Evolutionary conservation across 2,329 filamentous ascomycete species (phyloP).

Genomic region (Xylariaceae sp.): DNA sequence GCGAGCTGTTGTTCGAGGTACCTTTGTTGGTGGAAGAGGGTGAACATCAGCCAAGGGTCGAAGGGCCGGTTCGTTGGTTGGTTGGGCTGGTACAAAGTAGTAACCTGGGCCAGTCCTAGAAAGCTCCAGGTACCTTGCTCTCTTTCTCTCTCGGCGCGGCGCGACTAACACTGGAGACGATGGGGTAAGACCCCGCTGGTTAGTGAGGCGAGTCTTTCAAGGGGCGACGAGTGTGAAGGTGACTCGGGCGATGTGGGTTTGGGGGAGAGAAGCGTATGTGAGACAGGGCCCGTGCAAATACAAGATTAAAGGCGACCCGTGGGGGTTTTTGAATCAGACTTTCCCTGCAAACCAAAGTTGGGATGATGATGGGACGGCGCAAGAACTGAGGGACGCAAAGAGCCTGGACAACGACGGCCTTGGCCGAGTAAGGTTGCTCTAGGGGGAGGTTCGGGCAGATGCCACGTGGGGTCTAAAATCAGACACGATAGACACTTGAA

Average conservation of each 20-base stretch:
- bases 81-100: too few species aligned
- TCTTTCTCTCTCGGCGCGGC: too few species aligned
- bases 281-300: slow-evolving; percentile 17
- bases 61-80: too few species aligned
- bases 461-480: slow-evolving; percentile 39
- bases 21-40: not conserved
- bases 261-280: not conserved
- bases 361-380: not conserved
- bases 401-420: not conserved
- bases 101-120: too few species aligned
- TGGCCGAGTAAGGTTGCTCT: too few species aligned
- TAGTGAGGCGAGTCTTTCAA: not conserved
- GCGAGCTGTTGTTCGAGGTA: not conserved
- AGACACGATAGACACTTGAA: slow-evolving; percentile 9
- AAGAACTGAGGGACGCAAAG: not conserved
- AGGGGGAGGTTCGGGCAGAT: slow-evolving; percentile 2
- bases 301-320: too few species aligned
- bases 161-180: not conserved
- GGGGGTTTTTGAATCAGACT: too few species aligned
- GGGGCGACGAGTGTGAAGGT: not conserved
- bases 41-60: too few species aligned
- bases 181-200: too few species aligned
- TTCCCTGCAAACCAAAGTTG: too few species aligned
- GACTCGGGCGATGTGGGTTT: slow-evolving; percentile 14
- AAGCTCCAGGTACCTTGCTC: too few species aligned